Conservation (phyloP, 1,284 basidiomycete species). For the Anthracocystis panici-leucophaei region DNA sequence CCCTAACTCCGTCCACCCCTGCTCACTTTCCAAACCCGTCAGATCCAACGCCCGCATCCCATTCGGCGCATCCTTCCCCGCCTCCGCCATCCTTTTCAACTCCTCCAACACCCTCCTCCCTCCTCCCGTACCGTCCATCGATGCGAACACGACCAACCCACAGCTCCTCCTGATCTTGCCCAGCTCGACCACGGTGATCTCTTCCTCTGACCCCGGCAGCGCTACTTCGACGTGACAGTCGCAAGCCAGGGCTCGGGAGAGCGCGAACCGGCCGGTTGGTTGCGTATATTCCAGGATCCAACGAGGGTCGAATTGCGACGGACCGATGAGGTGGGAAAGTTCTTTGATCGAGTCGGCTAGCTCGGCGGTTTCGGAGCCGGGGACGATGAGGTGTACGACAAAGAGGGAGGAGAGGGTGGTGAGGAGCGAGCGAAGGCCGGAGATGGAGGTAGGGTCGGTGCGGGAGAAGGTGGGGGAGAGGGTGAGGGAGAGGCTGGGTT, state of each 20-base stretch:
- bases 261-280: constrained; percentile 26
- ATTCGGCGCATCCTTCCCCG: constrained; percentile 23
- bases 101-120: constrained; percentile 9
- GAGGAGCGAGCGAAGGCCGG: constrained; percentile 27
- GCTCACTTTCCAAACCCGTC: not conserved
- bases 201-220: constrained; percentile 5
- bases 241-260: constrained; percentile 40
- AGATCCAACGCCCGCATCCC: constrained; percentile 45
- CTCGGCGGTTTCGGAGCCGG: constrained; percentile 13
- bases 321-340: constrained; percentile 5
- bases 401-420: constrained; percentile 16
- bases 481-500: constrained; percentile 32
- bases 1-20: constrained; percentile 14
- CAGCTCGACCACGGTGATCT: constrained; percentile 18
- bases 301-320: constrained; percentile 20
- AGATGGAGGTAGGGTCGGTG: not conserved
- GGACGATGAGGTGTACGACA: constrained; percentile 46
- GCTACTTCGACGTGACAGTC: constrained; percentile 46
- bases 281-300: constrained; percentile 43
- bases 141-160: constrained; percentile 28
- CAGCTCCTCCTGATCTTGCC: constrained; percentile 25
- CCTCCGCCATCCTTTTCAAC: constrained; percentile 5
- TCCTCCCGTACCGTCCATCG: not conserved
- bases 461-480: constrained; percentile 35
- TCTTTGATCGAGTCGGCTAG: constrained; percentile 13